phyloP scores from a whole-genome alignment of 179 eudicot species.

The Actinidia polygama region DNA sequence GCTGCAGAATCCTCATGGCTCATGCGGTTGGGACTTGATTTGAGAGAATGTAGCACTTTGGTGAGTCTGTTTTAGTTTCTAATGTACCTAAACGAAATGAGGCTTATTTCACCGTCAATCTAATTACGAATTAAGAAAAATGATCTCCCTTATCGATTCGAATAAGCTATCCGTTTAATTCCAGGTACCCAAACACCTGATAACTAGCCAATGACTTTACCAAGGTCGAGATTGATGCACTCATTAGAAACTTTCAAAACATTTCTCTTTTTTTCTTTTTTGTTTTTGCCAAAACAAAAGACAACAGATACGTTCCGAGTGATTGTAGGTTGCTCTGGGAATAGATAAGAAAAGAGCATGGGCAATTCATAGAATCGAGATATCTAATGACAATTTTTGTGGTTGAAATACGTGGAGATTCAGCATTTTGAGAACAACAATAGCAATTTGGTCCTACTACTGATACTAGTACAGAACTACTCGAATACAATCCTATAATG shows the following conservation, averaged over 20 bases:
- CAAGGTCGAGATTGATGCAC: too few species aligned
- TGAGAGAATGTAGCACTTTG: not conserved
- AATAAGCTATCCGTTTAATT: not conserved
- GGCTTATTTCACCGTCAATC: not conserved
- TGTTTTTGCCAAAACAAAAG: too few species aligned
- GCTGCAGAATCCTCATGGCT: too few species aligned
- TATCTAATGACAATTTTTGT: not conserved
- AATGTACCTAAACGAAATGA: not conserved
- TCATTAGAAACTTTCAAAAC: too few species aligned
- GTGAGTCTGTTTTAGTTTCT: not conserved
- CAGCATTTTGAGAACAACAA: not conserved
- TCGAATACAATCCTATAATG: not conserved
- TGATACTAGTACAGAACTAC: not conserved
- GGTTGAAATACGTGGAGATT: not conserved
- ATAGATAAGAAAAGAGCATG: not conserved
- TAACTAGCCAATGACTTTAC: too few species aligned
- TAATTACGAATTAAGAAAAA: not conserved
- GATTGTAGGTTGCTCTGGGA: too few species aligned
- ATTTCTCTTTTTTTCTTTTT: too few species aligned
- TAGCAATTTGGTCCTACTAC: not conserved
- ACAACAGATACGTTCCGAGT: too few species aligned
- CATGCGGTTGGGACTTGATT: too few species aligned
- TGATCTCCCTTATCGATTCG: not conserved
- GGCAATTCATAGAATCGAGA: not conserved
- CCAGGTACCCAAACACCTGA: not conserved